A percentile compares a stretch with the other conserved stretches of the same genome.
Evolutionary conservation across 2,329 filamentous ascomycete genomes (phyloP).

Genomic region (Lachnellula cervina): DNA sequence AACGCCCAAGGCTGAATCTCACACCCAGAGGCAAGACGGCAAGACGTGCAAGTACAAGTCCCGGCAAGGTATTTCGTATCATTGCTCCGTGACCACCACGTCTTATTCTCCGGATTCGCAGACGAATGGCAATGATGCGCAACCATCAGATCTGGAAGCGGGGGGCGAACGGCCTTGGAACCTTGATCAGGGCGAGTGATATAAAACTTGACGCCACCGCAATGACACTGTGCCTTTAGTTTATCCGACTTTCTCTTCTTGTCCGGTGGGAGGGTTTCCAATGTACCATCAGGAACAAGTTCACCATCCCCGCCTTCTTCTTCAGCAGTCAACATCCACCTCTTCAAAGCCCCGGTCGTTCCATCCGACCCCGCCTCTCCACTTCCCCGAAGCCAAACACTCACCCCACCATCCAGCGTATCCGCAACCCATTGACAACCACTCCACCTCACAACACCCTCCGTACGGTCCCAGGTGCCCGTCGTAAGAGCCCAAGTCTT

Average conservation of each 20-base stretch:
- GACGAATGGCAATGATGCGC: conserved; percentile 38
- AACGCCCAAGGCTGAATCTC: conserved; percentile 65
- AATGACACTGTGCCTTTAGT: conserved; percentile 48
- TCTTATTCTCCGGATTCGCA: conserved; percentile 37
- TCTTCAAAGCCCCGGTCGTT: conserved; percentile 8
- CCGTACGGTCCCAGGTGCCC: conserved; percentile 30
- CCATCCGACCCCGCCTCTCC: conserved; percentile 6
- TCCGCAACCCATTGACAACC: conserved; percentile 34
- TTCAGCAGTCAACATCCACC: conserved; percentile 2
- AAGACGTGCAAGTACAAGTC: conserved; percentile 57
- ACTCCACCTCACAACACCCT: conserved; percentile 24
- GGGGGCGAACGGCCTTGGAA: conserved; percentile 42
- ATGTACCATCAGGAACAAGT: conserved; percentile 9
- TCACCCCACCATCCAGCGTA: conserved; percentile 48
- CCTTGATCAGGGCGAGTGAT: conserved; percentile 49
- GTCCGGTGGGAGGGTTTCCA: not conserved
- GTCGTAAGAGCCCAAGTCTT: conserved; percentile 32
- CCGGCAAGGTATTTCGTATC: conserved; percentile 52
- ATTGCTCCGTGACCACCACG: conserved; percentile 15
- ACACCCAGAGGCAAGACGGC: conserved; percentile 55
- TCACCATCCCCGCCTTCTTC: conserved; percentile 7
- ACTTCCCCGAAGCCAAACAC: conserved; percentile 35
- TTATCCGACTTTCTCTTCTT: conserved; percentile 1
- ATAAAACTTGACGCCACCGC: conserved; percentile 49
- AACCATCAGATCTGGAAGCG: conserved; percentile 49